Conservation (phyloP, 176 grass and related monocot genomes). For the Elaeis guineensis region DNA sequence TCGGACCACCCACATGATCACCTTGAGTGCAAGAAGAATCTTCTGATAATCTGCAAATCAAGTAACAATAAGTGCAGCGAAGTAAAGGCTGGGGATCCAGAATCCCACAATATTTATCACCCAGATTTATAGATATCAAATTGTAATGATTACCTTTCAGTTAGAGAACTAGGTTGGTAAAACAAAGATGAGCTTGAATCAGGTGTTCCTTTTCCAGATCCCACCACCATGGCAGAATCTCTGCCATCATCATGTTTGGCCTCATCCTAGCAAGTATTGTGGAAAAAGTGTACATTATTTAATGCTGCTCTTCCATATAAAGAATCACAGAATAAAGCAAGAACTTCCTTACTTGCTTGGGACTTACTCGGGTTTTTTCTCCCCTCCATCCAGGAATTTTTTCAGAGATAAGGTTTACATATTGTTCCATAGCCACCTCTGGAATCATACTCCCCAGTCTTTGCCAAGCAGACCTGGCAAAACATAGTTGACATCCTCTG, state of each 20-base stretch:
- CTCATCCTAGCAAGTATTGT: slow-evolving; percentile 1
- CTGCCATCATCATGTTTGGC: background rate
- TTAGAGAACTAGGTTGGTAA: background rate
- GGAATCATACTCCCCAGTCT: slow-evolving; percentile 67
- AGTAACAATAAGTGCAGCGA: background rate
- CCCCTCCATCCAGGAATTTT: slow-evolving; percentile 55
- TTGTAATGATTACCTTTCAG: slow-evolving; percentile 5
- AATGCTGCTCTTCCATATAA: background rate
- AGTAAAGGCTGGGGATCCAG: background rate
- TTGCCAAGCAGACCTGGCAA: slow-evolving; percentile 61
- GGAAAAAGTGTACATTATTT: background rate
- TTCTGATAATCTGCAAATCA: slow-evolving; percentile 6
- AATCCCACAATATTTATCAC: background rate
- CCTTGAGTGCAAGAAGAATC: slow-evolving; percentile 12
- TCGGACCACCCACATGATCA: background rate
- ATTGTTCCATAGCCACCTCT: slow-evolving; percentile 76
- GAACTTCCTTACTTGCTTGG: background rate
- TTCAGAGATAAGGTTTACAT: slow-evolving; percentile 58
- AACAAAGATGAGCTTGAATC: slow-evolving; percentile 3
- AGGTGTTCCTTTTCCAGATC: background rate
- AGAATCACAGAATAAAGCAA: background rate
- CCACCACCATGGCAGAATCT: background rate
- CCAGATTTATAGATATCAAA: background rate
- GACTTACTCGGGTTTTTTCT: slow-evolving; percentile 30
- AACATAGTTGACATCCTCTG: slow-evolving; percentile 8